Conservation (phyloP, 2,329 filamentous ascomycete genomes). For the Sporothrix curviconia region DNA sequence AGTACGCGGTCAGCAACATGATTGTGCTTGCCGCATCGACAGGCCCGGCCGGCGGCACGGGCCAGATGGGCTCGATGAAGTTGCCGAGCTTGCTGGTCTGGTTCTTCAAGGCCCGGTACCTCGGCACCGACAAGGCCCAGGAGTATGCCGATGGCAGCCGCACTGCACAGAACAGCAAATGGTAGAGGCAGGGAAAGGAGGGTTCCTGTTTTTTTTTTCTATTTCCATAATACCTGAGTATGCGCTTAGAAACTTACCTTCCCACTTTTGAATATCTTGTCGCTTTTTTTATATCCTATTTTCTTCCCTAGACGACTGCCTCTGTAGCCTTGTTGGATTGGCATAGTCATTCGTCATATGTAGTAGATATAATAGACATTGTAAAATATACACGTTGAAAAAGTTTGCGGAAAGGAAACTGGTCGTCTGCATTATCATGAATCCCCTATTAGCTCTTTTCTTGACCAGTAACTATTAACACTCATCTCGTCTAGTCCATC, state of each 20-base stretch:
- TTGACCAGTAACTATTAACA: not conserved
- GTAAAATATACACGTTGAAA: not conserved
- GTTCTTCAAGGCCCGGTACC: slow-evolving; percentile 21
- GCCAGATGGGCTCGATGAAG: slow-evolving; percentile 24
- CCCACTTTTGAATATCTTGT: not conserved
- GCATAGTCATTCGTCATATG: too few relatives aligned
- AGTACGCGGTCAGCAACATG: slow-evolving; percentile 1
- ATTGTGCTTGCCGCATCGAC: slow-evolving; percentile 21
- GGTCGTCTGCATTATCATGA: not conserved
- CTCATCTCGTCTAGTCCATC: not conserved
- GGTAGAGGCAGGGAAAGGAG: not conserved
- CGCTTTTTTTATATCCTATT: not conserved
- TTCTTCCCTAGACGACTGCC: not conserved
- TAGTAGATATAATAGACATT: too few relatives aligned
- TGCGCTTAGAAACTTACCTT: not conserved
- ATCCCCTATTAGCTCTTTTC: not conserved
- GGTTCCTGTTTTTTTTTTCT: not conserved
- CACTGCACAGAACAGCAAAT: not conserved
- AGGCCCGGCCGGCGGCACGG: slow-evolving; percentile 23
- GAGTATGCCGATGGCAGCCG: slow-evolving; percentile 14
- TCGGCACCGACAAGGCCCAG: slow-evolving; percentile 21
- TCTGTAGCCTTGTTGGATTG: not conserved
- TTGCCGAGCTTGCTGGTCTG: slow-evolving; percentile 21
- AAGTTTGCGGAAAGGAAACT: not conserved
- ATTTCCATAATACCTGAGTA: not conserved